Evolutionary conservation across 306 rosid species (phyloP).

Genomic region (Acacia acuminata): DNA sequence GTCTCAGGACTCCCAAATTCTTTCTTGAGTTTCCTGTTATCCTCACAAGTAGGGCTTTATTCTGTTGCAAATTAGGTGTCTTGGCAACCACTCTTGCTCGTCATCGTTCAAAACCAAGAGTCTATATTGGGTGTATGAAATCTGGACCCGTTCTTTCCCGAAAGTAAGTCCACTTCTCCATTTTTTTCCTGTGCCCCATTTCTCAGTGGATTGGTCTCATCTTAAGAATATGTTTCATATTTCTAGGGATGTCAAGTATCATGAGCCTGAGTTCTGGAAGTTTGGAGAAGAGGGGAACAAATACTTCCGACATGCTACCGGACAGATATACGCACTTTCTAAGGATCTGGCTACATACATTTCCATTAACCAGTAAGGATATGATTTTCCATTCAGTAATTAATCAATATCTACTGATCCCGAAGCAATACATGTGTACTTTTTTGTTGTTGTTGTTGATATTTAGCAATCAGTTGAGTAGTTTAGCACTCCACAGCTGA

Average conservation of each 20-base stretch:
- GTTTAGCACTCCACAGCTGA: background rate
- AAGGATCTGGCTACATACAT: slow-evolving; percentile 89
- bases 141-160: slow-evolving; percentile 95
- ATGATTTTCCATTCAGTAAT: slow-evolving; percentile 10
- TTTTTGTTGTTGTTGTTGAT: background rate
- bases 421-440: background rate
- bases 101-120: slow-evolving; percentile 91
- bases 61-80: slow-evolving; percentile 61
- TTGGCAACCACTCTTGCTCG: slow-evolving; percentile 82
- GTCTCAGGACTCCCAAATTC: slow-evolving; percentile 18
- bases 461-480: slow-evolving; percentile 2
- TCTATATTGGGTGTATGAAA: slow-evolving; percentile 97
- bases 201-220: background rate
- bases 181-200: background rate
- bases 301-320: slow-evolving; percentile 96
- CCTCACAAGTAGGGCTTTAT: background rate
- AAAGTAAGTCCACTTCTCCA: slow-evolving; percentile 50
- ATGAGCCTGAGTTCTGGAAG: slow-evolving; percentile 97
- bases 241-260: slow-evolving; percentile 86
- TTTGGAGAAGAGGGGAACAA: slow-evolving; percentile 98
- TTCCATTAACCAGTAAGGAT: slow-evolving; percentile 81
- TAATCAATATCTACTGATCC: slow-evolving; percentile 5
- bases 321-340: slow-evolving; percentile 96
- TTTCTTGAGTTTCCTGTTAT: slow-evolving; percentile 19
- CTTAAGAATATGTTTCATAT: slow-evolving; percentile 7